phyloP scores from a whole-genome alignment of 2,329 filamentous ascomycete genomes.

The Pochonia chlamydosporia region DNA sequence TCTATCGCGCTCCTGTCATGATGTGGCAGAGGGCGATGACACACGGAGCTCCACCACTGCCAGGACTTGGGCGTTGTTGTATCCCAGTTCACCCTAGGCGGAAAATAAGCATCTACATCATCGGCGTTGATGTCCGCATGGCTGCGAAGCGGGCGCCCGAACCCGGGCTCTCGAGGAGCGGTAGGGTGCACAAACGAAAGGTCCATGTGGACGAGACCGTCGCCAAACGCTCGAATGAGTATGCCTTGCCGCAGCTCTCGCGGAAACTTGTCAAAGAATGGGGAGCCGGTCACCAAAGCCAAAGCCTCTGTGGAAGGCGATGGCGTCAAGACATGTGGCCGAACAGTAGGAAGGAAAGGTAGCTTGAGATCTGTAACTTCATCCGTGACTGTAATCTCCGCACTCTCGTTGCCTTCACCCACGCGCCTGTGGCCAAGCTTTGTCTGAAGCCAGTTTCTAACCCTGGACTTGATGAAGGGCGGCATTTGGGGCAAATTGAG shows the following conservation, averaged over 20 bases:
- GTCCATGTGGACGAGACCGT: constrained; percentile 18
- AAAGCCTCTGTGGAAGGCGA: not conserved
- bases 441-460: not conserved
- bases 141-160: not conserved
- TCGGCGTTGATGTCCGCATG: not conserved
- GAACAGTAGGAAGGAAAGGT: not conserved
- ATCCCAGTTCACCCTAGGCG: not conserved
- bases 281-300: not conserved
- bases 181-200: constrained; percentile 4
- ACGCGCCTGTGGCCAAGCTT: constrained; percentile 9
- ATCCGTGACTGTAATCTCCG: not conserved
- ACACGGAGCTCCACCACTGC: constrained; percentile 20
- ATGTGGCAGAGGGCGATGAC: constrained; percentile 13
- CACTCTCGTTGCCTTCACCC: not conserved
- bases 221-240: constrained; percentile 17
- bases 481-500: too few species aligned
- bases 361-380: too few species aligned
- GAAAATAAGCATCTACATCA: constrained; percentile 4
- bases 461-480: not conserved
- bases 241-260: constrained; percentile 27
- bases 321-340: not conserved
- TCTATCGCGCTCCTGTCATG: constrained; percentile 9
- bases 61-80: constrained; percentile 13
- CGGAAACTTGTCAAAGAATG: constrained; percentile 26
- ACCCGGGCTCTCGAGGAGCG: not conserved